phyloP scores from a whole-genome alignment of 2,329 filamentous ascomycete species.

The Elsinoe fawcettii region DNA sequence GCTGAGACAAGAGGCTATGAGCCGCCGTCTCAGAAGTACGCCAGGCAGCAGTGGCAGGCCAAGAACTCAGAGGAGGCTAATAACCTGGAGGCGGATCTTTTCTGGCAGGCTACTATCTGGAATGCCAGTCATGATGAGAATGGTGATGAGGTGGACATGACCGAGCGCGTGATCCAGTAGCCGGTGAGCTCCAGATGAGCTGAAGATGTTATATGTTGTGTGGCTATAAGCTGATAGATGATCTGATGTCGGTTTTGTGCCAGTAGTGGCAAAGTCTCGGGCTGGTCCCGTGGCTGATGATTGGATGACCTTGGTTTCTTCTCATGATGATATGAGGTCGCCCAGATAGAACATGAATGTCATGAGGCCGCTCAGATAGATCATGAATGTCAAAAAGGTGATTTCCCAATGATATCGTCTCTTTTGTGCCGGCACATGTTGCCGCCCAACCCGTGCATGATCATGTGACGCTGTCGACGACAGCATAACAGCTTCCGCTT shows the following conservation, averaged over 20 bases:
- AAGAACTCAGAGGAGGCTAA: background rate
- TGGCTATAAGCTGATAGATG: no score
- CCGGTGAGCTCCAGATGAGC: background rate
- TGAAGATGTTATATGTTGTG: background rate
- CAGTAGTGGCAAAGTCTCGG: background rate
- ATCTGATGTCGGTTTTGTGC: background rate
- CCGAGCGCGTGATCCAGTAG: background rate
- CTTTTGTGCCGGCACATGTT: no score
- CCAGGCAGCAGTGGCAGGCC: background rate
- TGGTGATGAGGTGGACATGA: background rate
- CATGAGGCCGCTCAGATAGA: no score
- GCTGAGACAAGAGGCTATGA: background rate
- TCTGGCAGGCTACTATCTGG: background rate
- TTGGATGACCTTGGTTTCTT: background rate
- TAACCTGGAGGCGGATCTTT: background rate
- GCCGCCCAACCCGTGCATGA: no score
- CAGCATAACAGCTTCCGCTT: no score
- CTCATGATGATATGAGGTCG: no score
- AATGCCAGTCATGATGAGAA: background rate
- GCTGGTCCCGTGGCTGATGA: background rate
- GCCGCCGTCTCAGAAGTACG: background rate
- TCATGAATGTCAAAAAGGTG: no score
- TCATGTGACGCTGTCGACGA: no score
- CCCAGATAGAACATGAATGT: no score
- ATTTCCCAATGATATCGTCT: no score